phyloP scores from a whole-genome alignment of 345 rosid species.

The Syzygium oleosum region DNA sequence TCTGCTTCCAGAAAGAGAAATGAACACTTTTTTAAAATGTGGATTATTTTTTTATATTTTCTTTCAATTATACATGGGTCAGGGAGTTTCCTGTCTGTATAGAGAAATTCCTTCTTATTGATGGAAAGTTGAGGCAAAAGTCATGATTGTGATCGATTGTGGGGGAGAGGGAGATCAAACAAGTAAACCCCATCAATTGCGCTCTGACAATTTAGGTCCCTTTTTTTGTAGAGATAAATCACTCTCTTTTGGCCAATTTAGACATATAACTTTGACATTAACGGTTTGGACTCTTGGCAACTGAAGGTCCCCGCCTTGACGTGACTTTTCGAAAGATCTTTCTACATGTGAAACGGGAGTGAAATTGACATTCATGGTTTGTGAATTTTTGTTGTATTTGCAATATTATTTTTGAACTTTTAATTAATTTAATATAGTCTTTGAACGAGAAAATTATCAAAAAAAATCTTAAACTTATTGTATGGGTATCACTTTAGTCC shows the following conservation, averaged over 20 bases:
- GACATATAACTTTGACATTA: not conserved
- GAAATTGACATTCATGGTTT: not conserved
- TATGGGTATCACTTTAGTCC: no score
- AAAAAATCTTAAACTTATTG: no score
- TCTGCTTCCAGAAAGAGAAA: not conserved
- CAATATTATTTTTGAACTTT: not conserved
- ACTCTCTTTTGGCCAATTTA: not conserved
- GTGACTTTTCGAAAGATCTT: not conserved
- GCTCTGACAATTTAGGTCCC: not conserved
- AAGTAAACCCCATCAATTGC: not conserved
- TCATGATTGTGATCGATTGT: not conserved
- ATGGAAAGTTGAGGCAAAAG: not conserved
- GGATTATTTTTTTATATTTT: not conserved
- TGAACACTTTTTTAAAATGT: not conserved
- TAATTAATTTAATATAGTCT: not conserved
- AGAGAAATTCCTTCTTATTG: not conserved
- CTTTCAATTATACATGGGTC: not conserved
- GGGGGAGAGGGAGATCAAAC: not conserved
- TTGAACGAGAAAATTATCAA: no score
- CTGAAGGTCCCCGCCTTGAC: not conserved
- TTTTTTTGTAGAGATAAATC: not conserved
- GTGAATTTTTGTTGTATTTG: no score
- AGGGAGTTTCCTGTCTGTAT: not conserved
- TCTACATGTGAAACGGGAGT: not conserved
- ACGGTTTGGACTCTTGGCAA: not conserved